These are phyloP conservation scores for Diophrys appendiculata DNA, from an alignment of 73 alveolate species.

Conservation along the genomic window DNA sequence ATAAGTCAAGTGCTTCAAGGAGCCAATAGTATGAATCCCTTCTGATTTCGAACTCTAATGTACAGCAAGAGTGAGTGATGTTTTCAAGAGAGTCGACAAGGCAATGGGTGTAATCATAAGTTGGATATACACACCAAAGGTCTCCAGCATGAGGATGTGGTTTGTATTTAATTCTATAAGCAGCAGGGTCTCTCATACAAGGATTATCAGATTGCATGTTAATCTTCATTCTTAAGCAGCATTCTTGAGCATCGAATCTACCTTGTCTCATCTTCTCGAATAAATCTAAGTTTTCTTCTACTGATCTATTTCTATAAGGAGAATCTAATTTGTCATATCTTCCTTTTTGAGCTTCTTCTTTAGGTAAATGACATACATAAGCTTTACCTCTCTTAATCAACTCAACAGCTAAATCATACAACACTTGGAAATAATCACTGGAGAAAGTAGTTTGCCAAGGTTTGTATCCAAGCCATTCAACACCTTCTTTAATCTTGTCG, in stretches of 20 bases:
- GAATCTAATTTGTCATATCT: slow-evolving; percentile 85
- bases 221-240: slow-evolving; percentile 95
- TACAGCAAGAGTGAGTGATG: slow-evolving; percentile 97
- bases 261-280: slow-evolving; percentile 97
- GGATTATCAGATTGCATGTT: slow-evolving; percentile 94
- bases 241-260: slow-evolving; percentile 91
- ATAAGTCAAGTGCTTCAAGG: slow-evolving; percentile 95
- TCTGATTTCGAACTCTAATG: slow-evolving; percentile 98
- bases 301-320: slow-evolving; percentile 92
- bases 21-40: slow-evolving; percentile 99
- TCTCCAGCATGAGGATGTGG: slow-evolving; percentile 99
- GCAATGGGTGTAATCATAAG: slow-evolving; percentile 98
- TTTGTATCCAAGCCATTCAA: slow-evolving; percentile 93
- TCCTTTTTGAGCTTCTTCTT: slow-evolving; percentile 71
- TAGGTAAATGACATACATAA: slow-evolving; percentile 84
- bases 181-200: slow-evolving; percentile 98
- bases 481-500: slow-evolving; percentile 86
- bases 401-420: slow-evolving; percentile 92
- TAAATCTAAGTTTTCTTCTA: slow-evolving; percentile 91
- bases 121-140: slow-evolving; percentile 98
- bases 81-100: slow-evolving; percentile 94
- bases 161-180: slow-evolving; percentile 93
- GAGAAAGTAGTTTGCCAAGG: slow-evolving; percentile 96
- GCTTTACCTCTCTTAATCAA: slow-evolving; percentile 92
- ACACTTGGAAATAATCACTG: slow-evolving; percentile 90